phyloP scores from a whole-genome alignment of 345 rosid species.

The Pugionium dolabratum region DNA sequence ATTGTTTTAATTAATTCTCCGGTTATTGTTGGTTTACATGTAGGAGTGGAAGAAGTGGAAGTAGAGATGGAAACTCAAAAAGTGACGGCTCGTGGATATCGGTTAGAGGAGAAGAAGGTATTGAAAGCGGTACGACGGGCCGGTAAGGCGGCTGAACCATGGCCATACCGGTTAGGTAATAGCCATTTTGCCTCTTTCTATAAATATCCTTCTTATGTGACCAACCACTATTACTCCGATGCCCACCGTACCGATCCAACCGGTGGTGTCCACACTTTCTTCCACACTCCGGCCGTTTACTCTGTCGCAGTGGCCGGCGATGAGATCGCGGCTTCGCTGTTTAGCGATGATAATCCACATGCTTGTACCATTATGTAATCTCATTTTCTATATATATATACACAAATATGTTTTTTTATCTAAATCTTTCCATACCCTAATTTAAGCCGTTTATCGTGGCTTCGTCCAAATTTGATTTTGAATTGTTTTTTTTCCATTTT shows the following conservation, averaged over 20 bases:
- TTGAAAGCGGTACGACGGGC: slow-evolving; percentile 64
- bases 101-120: slow-evolving; percentile 68
- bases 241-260: slow-evolving; percentile 47
- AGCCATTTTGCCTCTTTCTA: slow-evolving; percentile 79
- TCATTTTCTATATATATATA: not conserved
- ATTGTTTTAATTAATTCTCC: not conserved
- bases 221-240: slow-evolving; percentile 73
- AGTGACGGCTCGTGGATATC: slow-evolving; percentile 62
- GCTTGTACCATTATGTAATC: slow-evolving; percentile 77
- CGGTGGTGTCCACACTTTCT: slow-evolving; percentile 60
- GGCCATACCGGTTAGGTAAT: slow-evolving; percentile 80
- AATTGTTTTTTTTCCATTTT: not conserved
- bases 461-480: slow-evolving; percentile 11
- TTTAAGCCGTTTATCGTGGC: not conserved
- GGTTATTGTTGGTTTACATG: not conserved
- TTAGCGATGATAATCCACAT: slow-evolving; percentile 90
- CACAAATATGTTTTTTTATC: slow-evolving; percentile 10
- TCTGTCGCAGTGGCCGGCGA: slow-evolving; percentile 84
- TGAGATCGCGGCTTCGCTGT: slow-evolving; percentile 77
- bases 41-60: slow-evolving; percentile 88
- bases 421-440: not conserved
- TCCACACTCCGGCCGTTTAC: slow-evolving; percentile 76
- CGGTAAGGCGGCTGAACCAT: slow-evolving; percentile 87
- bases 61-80: slow-evolving; percentile 84
- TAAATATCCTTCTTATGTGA: slow-evolving; percentile 69